Conservation (phyloP, 768 basidiomycete genomes). For the Mycena crocata region DNA sequence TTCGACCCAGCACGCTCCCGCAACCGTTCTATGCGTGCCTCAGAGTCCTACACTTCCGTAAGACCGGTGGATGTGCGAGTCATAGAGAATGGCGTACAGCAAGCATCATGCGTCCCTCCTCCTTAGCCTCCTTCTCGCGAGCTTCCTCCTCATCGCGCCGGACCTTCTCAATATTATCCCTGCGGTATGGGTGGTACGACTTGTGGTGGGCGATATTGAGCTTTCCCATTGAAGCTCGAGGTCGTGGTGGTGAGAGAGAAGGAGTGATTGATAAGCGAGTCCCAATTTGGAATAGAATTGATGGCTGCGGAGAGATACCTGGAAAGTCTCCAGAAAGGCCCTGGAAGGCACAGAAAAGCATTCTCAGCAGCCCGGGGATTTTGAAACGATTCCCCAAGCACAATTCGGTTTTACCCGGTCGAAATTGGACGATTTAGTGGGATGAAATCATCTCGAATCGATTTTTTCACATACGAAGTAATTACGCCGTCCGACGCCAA, state of each 20-base stretch:
- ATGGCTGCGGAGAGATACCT: too few species aligned
- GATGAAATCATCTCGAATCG: too few species aligned
- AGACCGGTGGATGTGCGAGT: slow-evolving; percentile 23
- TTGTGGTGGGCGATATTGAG: slow-evolving; percentile 93
- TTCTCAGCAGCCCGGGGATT: too few species aligned
- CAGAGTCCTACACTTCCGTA: slow-evolving; percentile 69
- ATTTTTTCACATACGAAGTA: too few species aligned
- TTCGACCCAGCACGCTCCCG: slow-evolving; percentile 68
- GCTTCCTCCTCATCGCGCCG: slow-evolving; percentile 87
- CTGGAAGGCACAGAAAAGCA: too few species aligned
- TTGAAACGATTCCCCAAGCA: too few species aligned
- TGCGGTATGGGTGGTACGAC: slow-evolving; percentile 87
- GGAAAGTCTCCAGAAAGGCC: too few species aligned
- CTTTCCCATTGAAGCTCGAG: slow-evolving; percentile 76
- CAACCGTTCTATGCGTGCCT: slow-evolving; percentile 77
- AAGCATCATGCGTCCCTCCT: slow-evolving; percentile 78
- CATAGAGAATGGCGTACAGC: slow-evolving; percentile 62
- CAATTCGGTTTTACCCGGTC: too few species aligned
- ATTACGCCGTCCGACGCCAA: too few species aligned
- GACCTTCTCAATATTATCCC: slow-evolving; percentile 87
- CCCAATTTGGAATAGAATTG: too few species aligned
- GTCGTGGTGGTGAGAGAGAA: slow-evolving; percentile 17
- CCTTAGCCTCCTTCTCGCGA: slow-evolving; percentile 68
- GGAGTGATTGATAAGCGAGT: too few species aligned
- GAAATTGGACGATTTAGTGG: too few species aligned